Evolutionary conservation across 306 rosid species (phyloP).

Genomic region (Cotoneaster glaucophyllus): DNA sequence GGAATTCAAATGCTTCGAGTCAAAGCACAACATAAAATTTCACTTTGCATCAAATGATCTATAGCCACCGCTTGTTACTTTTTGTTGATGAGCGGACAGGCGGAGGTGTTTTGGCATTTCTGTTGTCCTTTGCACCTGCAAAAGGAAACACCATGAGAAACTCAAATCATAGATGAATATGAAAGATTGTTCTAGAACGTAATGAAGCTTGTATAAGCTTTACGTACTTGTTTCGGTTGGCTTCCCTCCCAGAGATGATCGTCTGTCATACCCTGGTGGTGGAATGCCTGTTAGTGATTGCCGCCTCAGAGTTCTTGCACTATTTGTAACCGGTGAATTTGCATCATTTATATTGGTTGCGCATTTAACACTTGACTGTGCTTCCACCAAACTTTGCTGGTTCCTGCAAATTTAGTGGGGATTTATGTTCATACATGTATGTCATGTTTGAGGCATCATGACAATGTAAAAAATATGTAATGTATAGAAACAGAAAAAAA

Average conservation of each 20-base stretch:
- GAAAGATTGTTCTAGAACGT: background rate
- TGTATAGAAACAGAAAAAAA: background rate
- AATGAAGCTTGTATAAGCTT: background rate
- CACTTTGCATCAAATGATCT: background rate
- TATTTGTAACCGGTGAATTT: constrained; percentile 38
- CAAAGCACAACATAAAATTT: constrained; percentile 39
- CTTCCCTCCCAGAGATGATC: constrained; percentile 82
- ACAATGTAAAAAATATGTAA: background rate
- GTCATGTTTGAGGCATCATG: background rate
- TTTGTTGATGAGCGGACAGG: constrained; percentile 41
- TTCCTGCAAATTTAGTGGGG: constrained; percentile 37
- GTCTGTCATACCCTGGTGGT: constrained; percentile 33
- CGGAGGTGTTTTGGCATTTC: constrained; percentile 78
- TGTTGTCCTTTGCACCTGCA: constrained; percentile 49
- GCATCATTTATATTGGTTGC: constrained; percentile 18
- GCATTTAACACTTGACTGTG: constrained; percentile 39
- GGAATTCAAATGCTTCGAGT: constrained; percentile 43
- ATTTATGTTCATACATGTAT: background rate
- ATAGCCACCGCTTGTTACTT: constrained; percentile 46
- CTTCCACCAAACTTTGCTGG: constrained; percentile 48
- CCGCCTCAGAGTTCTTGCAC: constrained; percentile 51
- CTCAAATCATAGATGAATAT: background rate
- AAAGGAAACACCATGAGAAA: constrained; percentile 1
- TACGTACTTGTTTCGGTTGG: constrained; percentile 42
- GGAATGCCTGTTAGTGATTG: constrained; percentile 70